Evolutionary conservation across 208 protist species (phyloP).

Genomic region (Vickermania spadyakhi): DNA sequence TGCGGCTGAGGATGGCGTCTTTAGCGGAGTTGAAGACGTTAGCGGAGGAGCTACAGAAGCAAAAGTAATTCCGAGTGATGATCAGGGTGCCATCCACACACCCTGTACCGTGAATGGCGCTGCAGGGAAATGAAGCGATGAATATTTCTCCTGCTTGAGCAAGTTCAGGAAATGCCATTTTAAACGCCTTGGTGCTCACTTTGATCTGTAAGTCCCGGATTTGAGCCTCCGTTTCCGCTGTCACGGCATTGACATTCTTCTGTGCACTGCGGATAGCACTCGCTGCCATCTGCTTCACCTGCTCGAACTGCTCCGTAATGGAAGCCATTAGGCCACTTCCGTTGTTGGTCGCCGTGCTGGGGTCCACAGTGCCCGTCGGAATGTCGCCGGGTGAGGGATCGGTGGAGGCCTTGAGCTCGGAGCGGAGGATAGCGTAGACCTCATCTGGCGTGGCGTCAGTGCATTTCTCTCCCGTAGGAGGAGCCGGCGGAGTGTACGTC

Average conservation of each 20-base stretch:
- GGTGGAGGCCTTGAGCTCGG: not conserved
- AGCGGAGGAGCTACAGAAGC: slow-evolving; percentile 1
- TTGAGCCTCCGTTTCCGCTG: not conserved
- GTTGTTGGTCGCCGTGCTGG: not conserved
- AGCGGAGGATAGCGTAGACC: not conserved
- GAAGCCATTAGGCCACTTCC: not conserved
- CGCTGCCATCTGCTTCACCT: not conserved
- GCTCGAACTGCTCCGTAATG: not conserved
- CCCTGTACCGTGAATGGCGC: not conserved
- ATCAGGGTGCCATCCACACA: not conserved
- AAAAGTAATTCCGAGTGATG: not conserved
- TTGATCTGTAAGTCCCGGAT: not conserved
- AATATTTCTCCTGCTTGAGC: not conserved
- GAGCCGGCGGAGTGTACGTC: not conserved
- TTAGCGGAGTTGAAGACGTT: slow-evolving; percentile 1
- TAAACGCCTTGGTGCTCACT: not conserved
- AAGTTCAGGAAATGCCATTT: not conserved
- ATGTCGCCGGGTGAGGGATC: not conserved
- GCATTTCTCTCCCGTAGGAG: not conserved
- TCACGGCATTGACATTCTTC: not conserved
- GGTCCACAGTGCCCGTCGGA: not conserved
- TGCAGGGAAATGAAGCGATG: slow-evolving; percentile 1
- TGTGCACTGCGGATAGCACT: not conserved
- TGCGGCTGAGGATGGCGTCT: not conserved
- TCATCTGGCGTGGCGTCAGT: slow-evolving; percentile 1